Base-by-base conservation (phyloP, 1,284 basidiomycete genomes). In the Fistulinella staudtii region DNA sequence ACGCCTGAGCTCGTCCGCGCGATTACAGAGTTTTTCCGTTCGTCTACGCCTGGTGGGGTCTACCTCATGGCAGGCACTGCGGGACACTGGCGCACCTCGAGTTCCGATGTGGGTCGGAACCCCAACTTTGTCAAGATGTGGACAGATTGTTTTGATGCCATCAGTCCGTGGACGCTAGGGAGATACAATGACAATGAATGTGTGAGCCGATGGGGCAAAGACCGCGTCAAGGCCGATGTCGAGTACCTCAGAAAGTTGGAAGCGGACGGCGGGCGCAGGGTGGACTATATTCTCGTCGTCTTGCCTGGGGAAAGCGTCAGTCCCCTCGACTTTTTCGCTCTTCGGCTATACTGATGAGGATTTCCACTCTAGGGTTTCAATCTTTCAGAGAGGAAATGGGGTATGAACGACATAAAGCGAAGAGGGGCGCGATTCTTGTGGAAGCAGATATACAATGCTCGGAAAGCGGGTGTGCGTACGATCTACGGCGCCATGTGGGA, bases 401-500 rank as follows among this genome's bases (percentile, higher is more conserved):
- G 60, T 3, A 77, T 79, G 60, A 88, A 89, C 48, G 77, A 74
- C 45, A 80, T 78, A 46, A 77, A 75, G 37, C 71, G 86, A 3
- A 73, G 79, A 20, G 84, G 85, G 5, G 86, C 86, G 4, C 73
- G 70, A 24, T 88, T 87, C 61, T 60, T 89, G 36, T 89, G 86
- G 86, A 70, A 77, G 46, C 85, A 89, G 56, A 66, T 89, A 3
- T 77, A 73, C 65, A 82, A 86, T 54, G 80, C 76, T 9, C 74
- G 74, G 23, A 68, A 73, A 33, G 72, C 74, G 30, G 82, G 82
- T 10, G 79, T 78, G 13, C 71, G 77, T n/a, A 80, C 68, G 3
- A 74, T 88, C 41, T 88, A 88, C 51, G 82, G 82, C 18, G 85
- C 85, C 8, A 89, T 88, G 85, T 89, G 85, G 85, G 87, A 89